Conservation (phyloP, 2,329 filamentous ascomycete species). For the Salinomyces thailandicus region DNA sequence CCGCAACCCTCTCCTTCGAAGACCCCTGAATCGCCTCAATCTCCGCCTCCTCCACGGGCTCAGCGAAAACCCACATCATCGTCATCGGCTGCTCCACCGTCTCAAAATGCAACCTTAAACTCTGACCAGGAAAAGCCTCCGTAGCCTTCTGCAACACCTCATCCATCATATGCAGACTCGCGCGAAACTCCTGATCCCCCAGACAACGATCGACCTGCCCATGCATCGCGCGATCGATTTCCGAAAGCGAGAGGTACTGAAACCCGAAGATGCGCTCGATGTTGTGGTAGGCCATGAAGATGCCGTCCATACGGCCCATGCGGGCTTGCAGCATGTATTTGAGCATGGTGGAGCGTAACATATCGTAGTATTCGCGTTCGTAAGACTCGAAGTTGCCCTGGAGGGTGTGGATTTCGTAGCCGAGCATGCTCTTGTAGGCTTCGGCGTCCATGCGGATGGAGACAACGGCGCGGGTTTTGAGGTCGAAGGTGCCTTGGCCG, state of each 20-base stretch:
- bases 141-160: slow-evolving; percentile 67
- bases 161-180: slow-evolving; percentile 70
- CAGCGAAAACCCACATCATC: slow-evolving; percentile 84
- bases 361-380: slow-evolving; percentile 92
- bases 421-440: slow-evolving; percentile 62
- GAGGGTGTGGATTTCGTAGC: slow-evolving; percentile 72
- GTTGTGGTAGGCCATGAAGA: slow-evolving; percentile 95
- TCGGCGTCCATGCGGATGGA: slow-evolving; percentile 78
- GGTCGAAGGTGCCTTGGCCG: slow-evolving; percentile 86
- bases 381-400: slow-evolving; percentile 81
- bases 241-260: slow-evolving; percentile 76
- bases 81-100: slow-evolving; percentile 22
- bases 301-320: slow-evolving; percentile 97
- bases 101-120: slow-evolving; percentile 35
- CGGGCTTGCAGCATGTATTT: slow-evolving; percentile 96
- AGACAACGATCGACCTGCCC: slow-evolving; percentile 55
- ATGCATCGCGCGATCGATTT: slow-evolving; percentile 88
- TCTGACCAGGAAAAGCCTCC: slow-evolving; percentile 57
- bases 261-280: slow-evolving; percentile 93
- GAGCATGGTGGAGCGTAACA: slow-evolving; percentile 87
- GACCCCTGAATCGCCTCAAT: slow-evolving; percentile 64
- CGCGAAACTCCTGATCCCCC: slow-evolving; percentile 76
- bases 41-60: slow-evolving; percentile 65
- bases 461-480: slow-evolving; percentile 89
- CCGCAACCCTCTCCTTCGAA: slow-evolving; percentile 53